Conservation (phyloP, 805 yeast genomes). For the Wickerhamomyces kurtzmanii region DNA sequence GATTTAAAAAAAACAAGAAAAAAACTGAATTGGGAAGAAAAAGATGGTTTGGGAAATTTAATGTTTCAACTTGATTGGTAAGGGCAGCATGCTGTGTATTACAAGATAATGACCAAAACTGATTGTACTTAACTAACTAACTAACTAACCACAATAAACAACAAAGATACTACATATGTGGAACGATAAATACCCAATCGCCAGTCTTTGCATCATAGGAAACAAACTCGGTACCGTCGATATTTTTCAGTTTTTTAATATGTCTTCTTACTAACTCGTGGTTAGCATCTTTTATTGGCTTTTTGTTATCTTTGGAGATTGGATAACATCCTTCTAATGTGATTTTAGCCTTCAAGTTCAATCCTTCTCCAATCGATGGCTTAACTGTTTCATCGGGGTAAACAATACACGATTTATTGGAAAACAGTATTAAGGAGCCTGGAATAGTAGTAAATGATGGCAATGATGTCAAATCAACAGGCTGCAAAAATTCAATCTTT, state of each 20-base stretch:
- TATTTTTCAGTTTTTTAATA: slow-evolving; percentile 50
- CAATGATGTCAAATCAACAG: slow-evolving; percentile 74
- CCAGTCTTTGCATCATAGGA: slow-evolving; percentile 74
- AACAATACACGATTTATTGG: slow-evolving; percentile 47
- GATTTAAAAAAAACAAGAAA: too few relatives aligned
- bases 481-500: slow-evolving; percentile 60
- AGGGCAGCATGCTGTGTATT: too few relatives aligned
- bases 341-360: slow-evolving; percentile 67
- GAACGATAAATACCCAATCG: slow-evolving; percentile 54
- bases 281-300: slow-evolving; percentile 68
- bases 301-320: slow-evolving; percentile 55
- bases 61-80: too few relatives aligned
- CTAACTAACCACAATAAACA: too few relatives aligned
- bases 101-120: too few relatives aligned
- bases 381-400: slow-evolving; percentile 59
- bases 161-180: too few relatives aligned
- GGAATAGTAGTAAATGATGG: slow-evolving; percentile 53
- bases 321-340: slow-evolving; percentile 80
- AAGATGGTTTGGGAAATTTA: too few relatives aligned
- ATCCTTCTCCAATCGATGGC: slow-evolving; percentile 71
- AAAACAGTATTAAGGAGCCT: slow-evolving; percentile 55
- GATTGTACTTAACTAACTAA: too few relatives aligned
- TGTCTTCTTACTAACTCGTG: slow-evolving; percentile 66
- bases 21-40: too few relatives aligned
- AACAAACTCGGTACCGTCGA: slow-evolving; percentile 53